Conservation (phyloP, 2,329 filamentous ascomycete genomes). For the Venturia oleaginea region DNA sequence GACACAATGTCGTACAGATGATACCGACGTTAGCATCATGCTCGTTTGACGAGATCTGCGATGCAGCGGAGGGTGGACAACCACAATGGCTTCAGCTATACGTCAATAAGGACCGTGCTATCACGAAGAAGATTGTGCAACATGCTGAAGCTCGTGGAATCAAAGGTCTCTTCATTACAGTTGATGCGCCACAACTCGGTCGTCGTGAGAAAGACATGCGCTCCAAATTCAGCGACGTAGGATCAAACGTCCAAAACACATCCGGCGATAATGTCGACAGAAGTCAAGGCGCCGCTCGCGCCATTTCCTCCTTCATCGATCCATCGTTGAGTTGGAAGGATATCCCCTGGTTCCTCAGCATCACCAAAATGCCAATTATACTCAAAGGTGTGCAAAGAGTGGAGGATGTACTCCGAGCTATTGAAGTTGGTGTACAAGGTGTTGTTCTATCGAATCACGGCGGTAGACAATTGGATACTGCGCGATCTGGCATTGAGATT, state of each 20-base stretch:
- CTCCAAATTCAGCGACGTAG: constrained; percentile 75
- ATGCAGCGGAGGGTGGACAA: constrained; percentile 69
- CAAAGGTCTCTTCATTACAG: constrained; percentile 94
- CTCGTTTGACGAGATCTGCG: constrained; percentile 94
- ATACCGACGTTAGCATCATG: constrained; percentile 95
- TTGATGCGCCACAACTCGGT: constrained; percentile 92
- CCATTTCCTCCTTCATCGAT: constrained; percentile 96
- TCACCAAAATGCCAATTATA: constrained; percentile 79
- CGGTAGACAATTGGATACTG: constrained; percentile 74
- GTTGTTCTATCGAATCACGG: constrained; percentile 92
- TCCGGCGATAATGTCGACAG: constrained; percentile 66
- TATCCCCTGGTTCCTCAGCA: constrained; percentile 74
- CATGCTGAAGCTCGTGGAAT: constrained; percentile 89
- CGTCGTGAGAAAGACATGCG: constrained; percentile 98
- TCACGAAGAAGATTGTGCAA: constrained; percentile 82
- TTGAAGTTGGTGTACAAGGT: constrained; percentile 65
- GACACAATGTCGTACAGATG: constrained; percentile 94
- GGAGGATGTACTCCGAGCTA: constrained; percentile 80
- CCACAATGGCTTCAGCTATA: constrained; percentile 96
- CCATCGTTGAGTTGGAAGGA: constrained; percentile 89
- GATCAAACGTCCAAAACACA: constrained; percentile 67
- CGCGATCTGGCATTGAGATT: constrained; percentile 50
- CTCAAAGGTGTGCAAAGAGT: constrained; percentile 91
- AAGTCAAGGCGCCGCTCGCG: constrained; percentile 84
- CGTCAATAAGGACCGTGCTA: constrained; percentile 85